phyloP scores from a whole-genome alignment of 2,329 filamentous ascomycete species.

The Aspergillus persii region DNA sequence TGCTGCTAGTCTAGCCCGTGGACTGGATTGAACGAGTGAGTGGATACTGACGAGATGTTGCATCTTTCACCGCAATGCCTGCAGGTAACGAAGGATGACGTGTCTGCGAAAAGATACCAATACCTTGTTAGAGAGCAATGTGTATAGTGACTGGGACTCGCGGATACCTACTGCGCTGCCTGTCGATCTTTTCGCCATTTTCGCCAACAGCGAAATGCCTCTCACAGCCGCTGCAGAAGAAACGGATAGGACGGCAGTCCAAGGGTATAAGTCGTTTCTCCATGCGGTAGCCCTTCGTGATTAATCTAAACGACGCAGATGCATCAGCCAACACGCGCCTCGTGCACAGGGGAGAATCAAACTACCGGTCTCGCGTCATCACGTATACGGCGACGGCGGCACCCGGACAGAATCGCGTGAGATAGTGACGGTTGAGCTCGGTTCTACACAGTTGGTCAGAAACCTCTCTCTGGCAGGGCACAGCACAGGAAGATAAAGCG shows the following conservation, averaged over 20 bases:
- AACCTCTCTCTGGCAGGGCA: background rate
- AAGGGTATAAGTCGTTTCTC: slow-evolving; percentile 28
- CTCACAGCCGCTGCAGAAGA: slow-evolving; percentile 28
- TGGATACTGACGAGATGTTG: slow-evolving; percentile 20
- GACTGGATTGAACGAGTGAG: background rate
- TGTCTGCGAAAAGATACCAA: slow-evolving; percentile 8
- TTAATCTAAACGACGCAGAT: slow-evolving; percentile 18
- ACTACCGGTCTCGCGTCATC: slow-evolving; percentile 32
- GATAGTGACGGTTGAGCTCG: slow-evolving; percentile 28
- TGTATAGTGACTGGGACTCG: background rate
- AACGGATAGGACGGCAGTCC: slow-evolving; percentile 25
- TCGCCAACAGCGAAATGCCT: slow-evolving; percentile 22
- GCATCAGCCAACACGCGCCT: background rate
- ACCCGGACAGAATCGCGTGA: slow-evolving; percentile 29
- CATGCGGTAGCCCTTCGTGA: slow-evolving; percentile 32
- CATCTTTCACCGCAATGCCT: slow-evolving; percentile 22
- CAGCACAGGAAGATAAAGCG: background rate
- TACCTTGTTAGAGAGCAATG: slow-evolving; percentile 1
- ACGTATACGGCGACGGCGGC: slow-evolving; percentile 29
- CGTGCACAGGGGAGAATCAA: background rate
- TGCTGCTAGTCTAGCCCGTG: background rate
- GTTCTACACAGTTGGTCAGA: slow-evolving; percentile 13
- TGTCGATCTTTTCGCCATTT: slow-evolving; percentile 15
- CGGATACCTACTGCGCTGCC: slow-evolving; percentile 17
- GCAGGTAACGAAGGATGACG: slow-evolving; percentile 16